These are phyloP conservation scores for Mortierella hygrophila DNA, from an alignment of 192 early-diverging fungal species.

Conservation along the genomic window DNA sequence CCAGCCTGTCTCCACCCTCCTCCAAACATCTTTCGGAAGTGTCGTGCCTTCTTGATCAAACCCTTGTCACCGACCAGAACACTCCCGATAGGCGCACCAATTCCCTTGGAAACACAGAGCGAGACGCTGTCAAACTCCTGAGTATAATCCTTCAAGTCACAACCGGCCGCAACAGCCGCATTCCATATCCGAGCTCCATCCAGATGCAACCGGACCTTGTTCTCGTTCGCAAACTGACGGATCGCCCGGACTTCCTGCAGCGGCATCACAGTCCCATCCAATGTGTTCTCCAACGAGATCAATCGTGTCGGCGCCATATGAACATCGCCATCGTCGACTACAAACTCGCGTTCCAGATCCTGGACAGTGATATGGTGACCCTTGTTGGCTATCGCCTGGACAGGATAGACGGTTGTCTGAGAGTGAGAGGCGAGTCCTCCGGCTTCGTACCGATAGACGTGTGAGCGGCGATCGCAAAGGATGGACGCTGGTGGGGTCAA, in stretches of 20 bases:
- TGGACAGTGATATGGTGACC: slow-evolving; percentile 72
- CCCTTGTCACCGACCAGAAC: slow-evolving; percentile 77
- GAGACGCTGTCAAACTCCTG: slow-evolving; percentile 87
- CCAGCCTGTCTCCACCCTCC: slow-evolving; percentile 96
- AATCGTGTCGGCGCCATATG: slow-evolving; percentile 84
- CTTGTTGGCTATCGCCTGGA: slow-evolving; percentile 56
- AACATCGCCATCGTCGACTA: slow-evolving; percentile 36
- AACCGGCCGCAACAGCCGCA: slow-evolving; percentile 76
- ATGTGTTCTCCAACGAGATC: slow-evolving; percentile 91
- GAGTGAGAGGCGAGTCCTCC: slow-evolving; percentile 85
- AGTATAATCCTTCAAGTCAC: slow-evolving; percentile 74
- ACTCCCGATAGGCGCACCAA: slow-evolving; percentile 92
- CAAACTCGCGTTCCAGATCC: slow-evolving; percentile 42
- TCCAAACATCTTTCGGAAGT: slow-evolving; percentile 92
- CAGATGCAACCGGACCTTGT: slow-evolving; percentile 78
- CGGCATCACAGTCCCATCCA: slow-evolving; percentile 86
- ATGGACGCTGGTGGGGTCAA: slow-evolving; percentile 82
- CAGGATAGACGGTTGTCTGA: slow-evolving; percentile 73
- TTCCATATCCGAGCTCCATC: slow-evolving; percentile 96
- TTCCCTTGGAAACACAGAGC: slow-evolving; percentile 93
- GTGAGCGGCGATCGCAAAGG: slow-evolving; percentile 80
- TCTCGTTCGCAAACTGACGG: slow-evolving; percentile 62
- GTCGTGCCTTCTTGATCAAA: slow-evolving; percentile 82
- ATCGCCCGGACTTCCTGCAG: slow-evolving; percentile 80
- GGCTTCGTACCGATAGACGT: slow-evolving; percentile 83